A percentile compares a stretch with the other conserved stretches of the same genome.
Conservation (phyloP, 2,329 filamentous ascomycete genomes). For the Neophaeococcomyces mojaviensis region DNA sequence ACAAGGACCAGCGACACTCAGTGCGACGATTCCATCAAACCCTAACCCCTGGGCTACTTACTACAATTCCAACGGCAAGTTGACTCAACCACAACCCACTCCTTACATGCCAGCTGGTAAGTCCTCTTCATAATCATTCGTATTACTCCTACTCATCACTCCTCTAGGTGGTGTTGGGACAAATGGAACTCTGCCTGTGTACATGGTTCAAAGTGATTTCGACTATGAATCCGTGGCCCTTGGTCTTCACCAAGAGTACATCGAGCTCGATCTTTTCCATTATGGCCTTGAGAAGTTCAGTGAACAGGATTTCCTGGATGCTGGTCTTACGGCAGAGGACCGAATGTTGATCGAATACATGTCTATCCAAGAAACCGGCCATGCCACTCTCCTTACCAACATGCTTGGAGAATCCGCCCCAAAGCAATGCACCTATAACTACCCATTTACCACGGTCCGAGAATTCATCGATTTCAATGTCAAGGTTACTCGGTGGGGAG, state of each 20-base stretch:
- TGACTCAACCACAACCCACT: no score
- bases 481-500: conserved; percentile 74
- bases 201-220: conserved; percentile 51
- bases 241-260: conserved; percentile 74
- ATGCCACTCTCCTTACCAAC: conserved; percentile 68
- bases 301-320: conserved; percentile 59
- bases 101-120: no score
- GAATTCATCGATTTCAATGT: conserved; percentile 80
- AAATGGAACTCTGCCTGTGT: neutral
- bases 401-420: conserved; percentile 64
- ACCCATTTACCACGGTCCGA: conserved; percentile 64
- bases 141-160: no score
- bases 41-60: no score
- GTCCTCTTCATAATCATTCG: no score
- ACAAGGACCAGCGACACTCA: no score
- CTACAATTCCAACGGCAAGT: no score
- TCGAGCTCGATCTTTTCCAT: conserved; percentile 76
- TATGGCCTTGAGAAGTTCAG: conserved; percentile 64
- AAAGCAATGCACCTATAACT: conserved; percentile 71
- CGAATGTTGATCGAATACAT: conserved; percentile 67
- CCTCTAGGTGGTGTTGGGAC: conserved; percentile 54
- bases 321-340: conserved; percentile 62
- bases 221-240: conserved; percentile 72
- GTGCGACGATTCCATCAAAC: no score
- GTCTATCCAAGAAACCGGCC: conserved; percentile 68